These are phyloP conservation scores for Picochlorum sp. DNA, from an alignment of 139 green algal genomes.

Conservation along the genomic window DNA sequence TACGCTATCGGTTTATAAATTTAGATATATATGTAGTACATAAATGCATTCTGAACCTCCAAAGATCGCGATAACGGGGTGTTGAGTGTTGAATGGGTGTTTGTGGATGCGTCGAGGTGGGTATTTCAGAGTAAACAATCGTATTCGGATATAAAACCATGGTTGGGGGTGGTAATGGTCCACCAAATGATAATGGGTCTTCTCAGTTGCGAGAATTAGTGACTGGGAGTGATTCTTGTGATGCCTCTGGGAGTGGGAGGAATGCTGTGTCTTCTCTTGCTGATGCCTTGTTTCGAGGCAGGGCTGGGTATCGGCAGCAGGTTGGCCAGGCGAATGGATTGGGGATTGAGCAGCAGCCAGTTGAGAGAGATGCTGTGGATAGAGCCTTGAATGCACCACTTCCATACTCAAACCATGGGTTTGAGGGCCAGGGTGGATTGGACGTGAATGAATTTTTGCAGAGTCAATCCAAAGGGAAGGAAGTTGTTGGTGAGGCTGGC, in stretches of 20 bases:
- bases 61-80: too few species aligned
- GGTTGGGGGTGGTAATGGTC: not conserved
- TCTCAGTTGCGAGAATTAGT: slow-evolving; percentile 57
- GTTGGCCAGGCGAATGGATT: slow-evolving; percentile 26
- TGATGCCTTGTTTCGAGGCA: slow-evolving; percentile 63
- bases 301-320: slow-evolving; percentile 62
- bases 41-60: too few species aligned
- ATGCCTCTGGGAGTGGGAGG: slow-evolving; percentile 37
- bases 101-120: too few species aligned
- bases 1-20: too few species aligned
- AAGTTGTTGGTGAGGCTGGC: not conserved
- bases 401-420: not conserved
- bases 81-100: too few species aligned
- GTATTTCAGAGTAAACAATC: too few species aligned
- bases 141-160: not conserved
- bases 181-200: not conserved
- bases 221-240: slow-evolving; percentile 68
- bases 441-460: too few species aligned
- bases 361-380: too few species aligned
- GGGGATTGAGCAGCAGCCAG: not conserved
- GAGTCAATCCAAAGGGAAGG: slow-evolving; percentile 1
- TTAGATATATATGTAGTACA: too few species aligned
- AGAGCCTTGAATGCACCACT: not conserved
- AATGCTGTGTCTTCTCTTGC: slow-evolving; percentile 68
- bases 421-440: too few species aligned